Evolutionary conservation across 2,329 filamentous ascomycete genomes (phyloP).

Genomic region (Stagonosporopsis tanaceti): DNA sequence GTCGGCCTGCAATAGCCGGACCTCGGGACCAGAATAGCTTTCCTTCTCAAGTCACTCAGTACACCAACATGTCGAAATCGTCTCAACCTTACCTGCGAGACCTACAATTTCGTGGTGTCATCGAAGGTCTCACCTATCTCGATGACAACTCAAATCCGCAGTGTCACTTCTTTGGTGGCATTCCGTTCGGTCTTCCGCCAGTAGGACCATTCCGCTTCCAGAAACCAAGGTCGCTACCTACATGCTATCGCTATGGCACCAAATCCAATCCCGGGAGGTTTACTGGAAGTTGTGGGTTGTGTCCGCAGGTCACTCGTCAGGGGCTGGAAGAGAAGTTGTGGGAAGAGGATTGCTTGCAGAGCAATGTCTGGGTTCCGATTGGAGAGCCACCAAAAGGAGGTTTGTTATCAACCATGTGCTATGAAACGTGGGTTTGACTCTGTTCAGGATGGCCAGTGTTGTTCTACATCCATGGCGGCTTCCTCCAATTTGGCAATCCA

Average conservation of each 20-base stretch:
- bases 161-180: constrained; percentile 62
- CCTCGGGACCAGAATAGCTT: constrained; percentile 2
- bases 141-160: constrained; percentile 44
- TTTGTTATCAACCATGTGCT: constrained; percentile 9
- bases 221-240: constrained; percentile 56
- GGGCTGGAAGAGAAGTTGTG: constrained; percentile 42
- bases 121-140: constrained; percentile 59
- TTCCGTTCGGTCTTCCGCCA: constrained; percentile 64
- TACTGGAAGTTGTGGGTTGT: constrained; percentile 53
- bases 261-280: constrained; percentile 57
- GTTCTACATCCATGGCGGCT: constrained; percentile 66
- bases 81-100: constrained; percentile 45
- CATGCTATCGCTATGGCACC: constrained; percentile 61
- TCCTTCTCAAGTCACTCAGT: background rate
- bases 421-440: background rate
- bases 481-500: constrained; percentile 63
- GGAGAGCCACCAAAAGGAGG: constrained; percentile 53
- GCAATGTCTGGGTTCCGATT: constrained; percentile 63
- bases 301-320: constrained; percentile 57
- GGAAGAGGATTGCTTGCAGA: constrained; percentile 65
- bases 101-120: constrained; percentile 56
- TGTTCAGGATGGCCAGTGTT: constrained; percentile 63
- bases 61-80: constrained; percentile 26
- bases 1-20: constrained; percentile 10
- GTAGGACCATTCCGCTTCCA: constrained; percentile 58